Base-by-base conservation (phyloP, 2,329 filamentous ascomycete genomes). In the Gliomastix tumulicola region DNA sequence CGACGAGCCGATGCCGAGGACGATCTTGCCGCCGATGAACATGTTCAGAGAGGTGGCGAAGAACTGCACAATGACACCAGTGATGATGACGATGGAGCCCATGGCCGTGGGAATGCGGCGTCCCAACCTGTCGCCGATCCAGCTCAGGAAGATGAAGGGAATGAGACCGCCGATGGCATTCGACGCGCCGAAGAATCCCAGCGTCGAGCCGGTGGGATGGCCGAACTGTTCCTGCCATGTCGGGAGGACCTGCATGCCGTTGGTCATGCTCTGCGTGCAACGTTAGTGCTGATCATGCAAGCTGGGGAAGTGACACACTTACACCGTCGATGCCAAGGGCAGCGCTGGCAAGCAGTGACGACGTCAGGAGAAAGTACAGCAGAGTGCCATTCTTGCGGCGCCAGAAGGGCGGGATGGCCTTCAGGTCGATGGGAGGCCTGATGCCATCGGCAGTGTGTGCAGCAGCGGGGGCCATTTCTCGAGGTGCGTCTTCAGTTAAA, bases 291-390 rank as follows among this genome's bases (percentile, higher is more conserved):
- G 7, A 19, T 33, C 16, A n/a, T 34, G n/a, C 10, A 22, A 10
- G 18, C 11, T 7, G 8, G 3, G 36, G 5, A 8, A 10, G n/a
- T 11, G 30, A 30, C 16, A n/a, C n/a, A 52, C 57, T 44, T 49
- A 61, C 59, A 15, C 62, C 63, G 27, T 65, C 63, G 30, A 65
- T 63, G 12, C 63, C 63, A 20, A 62, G 49, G 4, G 62, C 60
- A 18, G 59, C 57, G 40, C 61, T 66, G 22, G 62, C 58, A 21
- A 65, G 44, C 2, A 65, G 50, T 5, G 62, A 66, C 1, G 63
- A 65, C 0, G 63, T 66, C 13, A 66, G 53, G 4, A 66, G 44
- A 25, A 66, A 65, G 43, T 66, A 66, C 5, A 66, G 47, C 13
- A 65, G 44, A 4, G 64, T 49, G 3, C 62, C 62, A 53, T 67